Conservation (phyloP, 495 filamentous ascomycete genomes). For the Coniosporium apollinis region DNA sequence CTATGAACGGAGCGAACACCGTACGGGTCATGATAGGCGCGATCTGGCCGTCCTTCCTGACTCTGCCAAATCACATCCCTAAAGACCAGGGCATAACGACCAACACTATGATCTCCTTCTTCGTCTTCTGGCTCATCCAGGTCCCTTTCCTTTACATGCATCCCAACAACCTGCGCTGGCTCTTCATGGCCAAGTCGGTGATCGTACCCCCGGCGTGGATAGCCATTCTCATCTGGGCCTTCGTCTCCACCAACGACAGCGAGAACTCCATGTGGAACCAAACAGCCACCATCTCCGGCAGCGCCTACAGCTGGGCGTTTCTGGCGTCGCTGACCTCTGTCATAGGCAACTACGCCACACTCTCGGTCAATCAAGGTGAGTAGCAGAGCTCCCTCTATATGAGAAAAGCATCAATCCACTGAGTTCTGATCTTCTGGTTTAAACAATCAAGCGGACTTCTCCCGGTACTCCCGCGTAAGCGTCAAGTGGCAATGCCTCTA, state of each 20-base stretch:
- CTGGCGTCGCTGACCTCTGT: slow-evolving; percentile 15
- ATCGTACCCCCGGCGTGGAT: slow-evolving; percentile 8
- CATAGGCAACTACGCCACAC: slow-evolving; percentile 19
- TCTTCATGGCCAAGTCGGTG: slow-evolving; percentile 42
- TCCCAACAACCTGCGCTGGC: slow-evolving; percentile 36
- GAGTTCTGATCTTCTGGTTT: too few relatives aligned
- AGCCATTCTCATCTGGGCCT: slow-evolving; percentile 9
- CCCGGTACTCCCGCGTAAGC: slow-evolving; percentile 34
- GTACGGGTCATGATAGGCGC: slow-evolving; percentile 50
- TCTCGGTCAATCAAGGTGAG: slow-evolving; percentile 15
- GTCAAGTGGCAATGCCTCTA: slow-evolving; percentile 37
- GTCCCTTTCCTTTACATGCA: slow-evolving; percentile 37
- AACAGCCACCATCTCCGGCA: slow-evolving; percentile 25
- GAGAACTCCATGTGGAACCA: slow-evolving; percentile 14
- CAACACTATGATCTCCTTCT: slow-evolving; percentile 44
- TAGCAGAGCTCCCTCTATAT: too few relatives aligned
- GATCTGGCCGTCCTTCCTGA: slow-evolving; percentile 35
- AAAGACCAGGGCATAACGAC: slow-evolving; percentile 44
- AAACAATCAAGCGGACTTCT: slow-evolving; percentile 33
- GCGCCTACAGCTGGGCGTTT: slow-evolving; percentile 23
- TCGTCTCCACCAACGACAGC: slow-evolving; percentile 5
- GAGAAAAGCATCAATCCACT: too few relatives aligned
- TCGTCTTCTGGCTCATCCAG: slow-evolving; percentile 45
- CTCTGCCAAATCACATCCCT: slow-evolving; percentile 21
- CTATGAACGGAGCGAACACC: slow-evolving; percentile 47